Evolutionary conservation across 1,284 basidiomycete genomes (phyloP).

Genomic region (Rhodotorula mucilaginosa): DNA sequence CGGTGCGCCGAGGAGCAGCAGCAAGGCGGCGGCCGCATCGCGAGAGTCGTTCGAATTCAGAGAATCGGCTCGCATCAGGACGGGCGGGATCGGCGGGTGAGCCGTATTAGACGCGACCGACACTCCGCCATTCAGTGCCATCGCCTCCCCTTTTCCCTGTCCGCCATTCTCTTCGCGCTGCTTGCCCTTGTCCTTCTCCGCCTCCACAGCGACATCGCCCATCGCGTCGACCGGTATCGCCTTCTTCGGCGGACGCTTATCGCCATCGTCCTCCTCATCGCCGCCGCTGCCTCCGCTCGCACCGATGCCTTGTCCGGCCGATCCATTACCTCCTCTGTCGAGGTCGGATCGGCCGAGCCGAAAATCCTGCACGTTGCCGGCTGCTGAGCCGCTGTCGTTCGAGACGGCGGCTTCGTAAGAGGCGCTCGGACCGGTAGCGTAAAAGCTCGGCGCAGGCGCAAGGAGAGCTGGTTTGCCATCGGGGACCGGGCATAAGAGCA

Average conservation of each 20-base stretch:
- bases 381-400: neutral
- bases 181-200: neutral
- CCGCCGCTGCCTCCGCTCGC: neutral
- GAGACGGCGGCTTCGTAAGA: neutral
- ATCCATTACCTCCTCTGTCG: neutral
- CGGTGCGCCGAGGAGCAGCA: constrained; percentile 13
- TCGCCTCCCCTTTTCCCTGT: constrained; percentile 10
- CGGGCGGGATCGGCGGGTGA: neutral
- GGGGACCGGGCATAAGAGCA: constrained; percentile 3
- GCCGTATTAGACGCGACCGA: neutral
- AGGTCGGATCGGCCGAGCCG: neutral
- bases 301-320: neutral
- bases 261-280: constrained; percentile 7
- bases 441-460: constrained; percentile 2
- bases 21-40: constrained; percentile 11
- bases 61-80: neutral
- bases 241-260: neutral
- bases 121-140: neutral
- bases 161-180: constrained; percentile 4
- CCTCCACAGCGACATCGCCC: neutral
- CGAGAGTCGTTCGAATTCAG: constrained; percentile 4
- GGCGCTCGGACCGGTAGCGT: constrained; percentile 1
- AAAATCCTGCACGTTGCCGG: neutral
- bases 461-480: neutral
- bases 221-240: constrained; percentile 6